Evolutionary conservation across 2,329 filamentous ascomycete genomes (phyloP).

Genomic region (Annulohypoxylon truncatum): DNA sequence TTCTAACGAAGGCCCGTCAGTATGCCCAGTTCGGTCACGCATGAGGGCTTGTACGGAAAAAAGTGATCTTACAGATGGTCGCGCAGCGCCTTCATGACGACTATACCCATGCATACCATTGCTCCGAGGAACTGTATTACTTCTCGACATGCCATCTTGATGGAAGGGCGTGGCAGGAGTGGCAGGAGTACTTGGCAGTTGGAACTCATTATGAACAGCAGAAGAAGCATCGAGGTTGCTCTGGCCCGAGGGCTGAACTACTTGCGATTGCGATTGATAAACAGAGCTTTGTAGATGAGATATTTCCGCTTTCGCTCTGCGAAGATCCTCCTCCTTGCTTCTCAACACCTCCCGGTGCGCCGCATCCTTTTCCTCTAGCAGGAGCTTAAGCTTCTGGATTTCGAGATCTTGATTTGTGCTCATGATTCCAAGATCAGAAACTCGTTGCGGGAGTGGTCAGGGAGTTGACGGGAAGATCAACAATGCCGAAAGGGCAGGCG

Average conservation of each 20-base stretch:
- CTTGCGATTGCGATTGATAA: slow-evolving; percentile 44
- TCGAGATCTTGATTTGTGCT: slow-evolving; percentile 44
- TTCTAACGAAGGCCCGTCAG: slow-evolving; percentile 44
- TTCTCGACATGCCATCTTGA: slow-evolving; percentile 47
- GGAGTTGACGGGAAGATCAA: slow-evolving; percentile 22
- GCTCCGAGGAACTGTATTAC: slow-evolving; percentile 48
- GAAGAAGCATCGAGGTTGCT: slow-evolving; percentile 42
- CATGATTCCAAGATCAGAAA: slow-evolving; percentile 42
- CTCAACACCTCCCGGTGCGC: slow-evolving; percentile 38
- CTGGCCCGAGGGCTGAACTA: slow-evolving; percentile 39
- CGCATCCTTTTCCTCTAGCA: slow-evolving; percentile 40
- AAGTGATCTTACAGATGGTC: slow-evolving; percentile 47
- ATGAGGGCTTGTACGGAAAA: slow-evolving; percentile 25
- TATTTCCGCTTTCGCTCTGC: slow-evolving; percentile 43
- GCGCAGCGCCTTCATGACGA: slow-evolving; percentile 40
- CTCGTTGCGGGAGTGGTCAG: slow-evolving; percentile 32
- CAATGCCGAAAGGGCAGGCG: slow-evolving; percentile 20
- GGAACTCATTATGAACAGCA: slow-evolving; percentile 47
- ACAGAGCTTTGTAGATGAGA: slow-evolving; percentile 44
- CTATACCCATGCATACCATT: slow-evolving; percentile 42
- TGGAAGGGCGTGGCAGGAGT: slow-evolving; percentile 36
- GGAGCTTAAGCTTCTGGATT: slow-evolving; percentile 45
- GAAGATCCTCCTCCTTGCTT: slow-evolving; percentile 44
- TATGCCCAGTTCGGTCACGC: slow-evolving; percentile 27
- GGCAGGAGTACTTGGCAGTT: slow-evolving; percentile 42